Percentiles rank a stretch among this genome's conserved stretches.
Evolutionary conservation across 345 rosid species (phyloP).

Genomic region (Litchi chinensis): DNA sequence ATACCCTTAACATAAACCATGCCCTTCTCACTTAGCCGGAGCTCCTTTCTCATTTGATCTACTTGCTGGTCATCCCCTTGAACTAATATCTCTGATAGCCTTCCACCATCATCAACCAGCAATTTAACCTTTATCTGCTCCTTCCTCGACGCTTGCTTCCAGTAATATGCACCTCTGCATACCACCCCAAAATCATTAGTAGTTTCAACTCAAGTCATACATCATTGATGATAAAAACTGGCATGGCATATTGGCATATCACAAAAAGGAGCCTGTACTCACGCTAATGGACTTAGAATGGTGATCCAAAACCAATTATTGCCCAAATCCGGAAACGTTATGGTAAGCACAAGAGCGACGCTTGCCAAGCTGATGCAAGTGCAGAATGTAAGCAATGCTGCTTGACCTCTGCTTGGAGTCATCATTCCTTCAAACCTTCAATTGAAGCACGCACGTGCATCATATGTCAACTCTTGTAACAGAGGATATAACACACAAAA

Average conservation of each 20-base stretch:
- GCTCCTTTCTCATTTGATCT: slow-evolving; percentile 88
- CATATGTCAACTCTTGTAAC: too few relatives aligned
- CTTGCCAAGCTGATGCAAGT: slow-evolving; percentile 96
- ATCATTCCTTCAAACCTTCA: slow-evolving; percentile 81
- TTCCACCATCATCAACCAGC: slow-evolving; percentile 60
- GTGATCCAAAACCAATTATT: slow-evolving; percentile 94
- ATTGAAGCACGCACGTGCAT: neutral
- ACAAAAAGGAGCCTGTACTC: slow-evolving; percentile 32
- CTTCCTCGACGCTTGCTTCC: slow-evolving; percentile 89
- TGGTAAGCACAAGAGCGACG: slow-evolving; percentile 87
- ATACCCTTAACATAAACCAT: slow-evolving; percentile 93
- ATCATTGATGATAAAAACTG: neutral
- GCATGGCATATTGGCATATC: neutral
- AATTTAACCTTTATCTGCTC: slow-evolving; percentile 90
- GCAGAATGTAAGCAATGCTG: slow-evolving; percentile 91
- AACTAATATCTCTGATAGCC: slow-evolving; percentile 62
- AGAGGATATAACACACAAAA: neutral
- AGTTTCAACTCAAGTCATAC: too few relatives aligned
- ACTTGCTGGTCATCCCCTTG: slow-evolving; percentile 96
- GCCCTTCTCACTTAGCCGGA: slow-evolving; percentile 78
- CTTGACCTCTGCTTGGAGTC: slow-evolving; percentile 93
- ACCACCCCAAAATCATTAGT: slow-evolving; percentile 16
- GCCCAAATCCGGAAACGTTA: slow-evolving; percentile 80
- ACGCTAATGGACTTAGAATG: slow-evolving; percentile 85
- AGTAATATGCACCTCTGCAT: slow-evolving; percentile 82